Percentiles rank a stretch among this genome's conserved stretches.
phyloP scores from a whole-genome alignment of 257 asterid species.

The Thymus mandschuricus region DNA sequence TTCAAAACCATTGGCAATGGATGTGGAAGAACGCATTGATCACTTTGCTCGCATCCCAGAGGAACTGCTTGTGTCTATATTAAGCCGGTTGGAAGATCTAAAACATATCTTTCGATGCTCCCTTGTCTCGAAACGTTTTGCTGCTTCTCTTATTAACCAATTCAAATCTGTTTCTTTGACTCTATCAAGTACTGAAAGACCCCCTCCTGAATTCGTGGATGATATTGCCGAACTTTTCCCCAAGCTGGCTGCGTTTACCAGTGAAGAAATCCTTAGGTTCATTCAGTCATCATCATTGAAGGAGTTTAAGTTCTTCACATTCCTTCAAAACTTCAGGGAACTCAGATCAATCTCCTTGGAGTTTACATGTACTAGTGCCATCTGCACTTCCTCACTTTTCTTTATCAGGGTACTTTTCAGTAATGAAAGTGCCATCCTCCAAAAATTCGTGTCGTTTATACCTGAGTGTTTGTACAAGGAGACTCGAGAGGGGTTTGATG shows the following conservation, averaged over 20 bases:
- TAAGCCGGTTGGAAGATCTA: conserved; percentile 31
- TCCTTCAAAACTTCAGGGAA: conserved; percentile 35
- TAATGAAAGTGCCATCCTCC: not conserved
- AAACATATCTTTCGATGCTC: conserved; percentile 33
- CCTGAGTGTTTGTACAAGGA: not conserved
- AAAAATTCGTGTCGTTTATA: conserved; percentile 16
- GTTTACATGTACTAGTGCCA: conserved; percentile 4
- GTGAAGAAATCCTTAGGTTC: conserved; percentile 26
- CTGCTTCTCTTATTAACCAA: conserved; percentile 1
- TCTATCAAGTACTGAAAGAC: conserved; percentile 20
- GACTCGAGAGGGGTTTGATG: not conserved
- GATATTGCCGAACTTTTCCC: not conserved
- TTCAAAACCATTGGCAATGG: conserved; percentile 1
- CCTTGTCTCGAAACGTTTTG: conserved; percentile 36
- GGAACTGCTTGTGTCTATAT: conserved; percentile 29
- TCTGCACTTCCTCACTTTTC: conserved; percentile 19
- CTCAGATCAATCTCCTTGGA: conserved; percentile 35
- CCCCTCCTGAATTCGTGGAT: not conserved
- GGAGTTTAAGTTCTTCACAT: conserved; percentile 26
- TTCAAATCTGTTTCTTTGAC: conserved; percentile 18
- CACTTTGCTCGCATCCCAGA: conserved; percentile 30
- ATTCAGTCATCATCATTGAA: conserved; percentile 23
- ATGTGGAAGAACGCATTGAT: not conserved
- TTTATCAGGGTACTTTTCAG: conserved; percentile 20
- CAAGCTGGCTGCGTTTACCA: not conserved